phyloP scores from a whole-genome alignment of 345 rosid genomes.

The Eucalyptus melliodora region DNA sequence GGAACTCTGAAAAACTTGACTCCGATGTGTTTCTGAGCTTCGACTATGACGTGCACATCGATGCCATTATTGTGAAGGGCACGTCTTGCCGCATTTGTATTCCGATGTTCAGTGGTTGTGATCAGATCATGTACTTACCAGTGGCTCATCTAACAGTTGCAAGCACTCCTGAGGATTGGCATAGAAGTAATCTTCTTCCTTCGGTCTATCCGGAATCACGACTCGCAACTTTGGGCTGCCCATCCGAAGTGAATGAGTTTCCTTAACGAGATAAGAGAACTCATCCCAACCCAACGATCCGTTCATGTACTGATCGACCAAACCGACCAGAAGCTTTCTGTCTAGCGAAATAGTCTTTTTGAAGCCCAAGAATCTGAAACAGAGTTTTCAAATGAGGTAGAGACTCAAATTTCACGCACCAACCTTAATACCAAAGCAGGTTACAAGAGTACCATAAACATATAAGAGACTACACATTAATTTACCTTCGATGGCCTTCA shows the following conservation, averaged over 20 bases:
- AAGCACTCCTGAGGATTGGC: constrained; percentile 91
- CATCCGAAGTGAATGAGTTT: constrained; percentile 57
- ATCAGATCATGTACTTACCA: constrained; percentile 18
- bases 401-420: background rate
- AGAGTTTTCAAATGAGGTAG: background rate
- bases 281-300: constrained; percentile 76
- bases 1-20: background rate
- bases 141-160: constrained; percentile 64
- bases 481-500: constrained; percentile 95
- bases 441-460: background rate
- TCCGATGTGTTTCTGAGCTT: background rate
- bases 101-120: background rate
- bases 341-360: constrained; percentile 72
- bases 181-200: constrained; percentile 95
- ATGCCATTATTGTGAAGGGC: background rate
- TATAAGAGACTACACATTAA: background rate
- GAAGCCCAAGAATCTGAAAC: constrained; percentile 79
- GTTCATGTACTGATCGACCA: constrained; percentile 54
- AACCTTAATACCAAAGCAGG: background rate
- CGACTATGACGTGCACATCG: background rate
- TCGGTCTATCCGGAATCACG: constrained; percentile 64
- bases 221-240: constrained; percentile 58
- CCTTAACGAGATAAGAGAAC: constrained; percentile 61
- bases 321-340: constrained; percentile 53
- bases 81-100: background rate